Conservation (phyloP, 768 basidiomycete species). For the Rhizopogon vulgaris region DNA sequence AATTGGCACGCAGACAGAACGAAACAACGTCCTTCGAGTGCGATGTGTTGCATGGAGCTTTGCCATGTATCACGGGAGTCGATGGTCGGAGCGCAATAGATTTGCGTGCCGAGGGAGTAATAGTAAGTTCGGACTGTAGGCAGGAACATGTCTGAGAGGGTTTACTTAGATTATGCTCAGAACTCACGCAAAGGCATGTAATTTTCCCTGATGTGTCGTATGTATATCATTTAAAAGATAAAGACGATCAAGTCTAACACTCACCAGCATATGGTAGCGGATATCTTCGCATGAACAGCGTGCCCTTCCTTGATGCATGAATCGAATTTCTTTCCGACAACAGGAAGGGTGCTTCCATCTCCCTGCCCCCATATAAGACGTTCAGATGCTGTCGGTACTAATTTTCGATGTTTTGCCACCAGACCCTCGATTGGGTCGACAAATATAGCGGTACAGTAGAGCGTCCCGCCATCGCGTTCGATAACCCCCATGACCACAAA, state of each 20-base stretch:
- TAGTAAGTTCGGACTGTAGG: conserved; percentile 49
- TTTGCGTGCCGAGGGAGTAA: conserved; percentile 51
- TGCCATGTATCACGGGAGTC: conserved; percentile 54
- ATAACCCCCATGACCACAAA: conserved; percentile 58
- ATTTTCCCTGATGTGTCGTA: conserved; percentile 47
- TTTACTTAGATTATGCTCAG: background rate
- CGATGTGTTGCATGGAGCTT: conserved; percentile 55
- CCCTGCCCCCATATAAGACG: conserved; percentile 60
- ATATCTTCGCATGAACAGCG: conserved; percentile 37
- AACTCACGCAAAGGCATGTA: conserved; percentile 58
- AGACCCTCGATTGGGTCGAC: conserved; percentile 46
- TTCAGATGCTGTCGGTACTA: conserved; percentile 57
- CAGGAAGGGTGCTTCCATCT: conserved; percentile 47
- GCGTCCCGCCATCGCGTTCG: conserved; percentile 51
- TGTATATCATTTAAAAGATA: background rate
- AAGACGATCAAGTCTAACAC: conserved; percentile 7
- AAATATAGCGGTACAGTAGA: conserved; percentile 58
- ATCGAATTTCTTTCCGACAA: conserved; percentile 36
- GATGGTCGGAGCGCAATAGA: conserved; percentile 65
- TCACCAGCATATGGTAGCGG: conserved; percentile 56
- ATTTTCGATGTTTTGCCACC: conserved; percentile 58
- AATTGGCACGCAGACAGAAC: conserved; percentile 61
- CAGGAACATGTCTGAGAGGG: background rate
- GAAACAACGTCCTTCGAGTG: conserved; percentile 64
- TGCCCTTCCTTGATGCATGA: conserved; percentile 10